Conservation (phyloP, 805 yeast species). For the Teunomyces pallodes region DNA sequence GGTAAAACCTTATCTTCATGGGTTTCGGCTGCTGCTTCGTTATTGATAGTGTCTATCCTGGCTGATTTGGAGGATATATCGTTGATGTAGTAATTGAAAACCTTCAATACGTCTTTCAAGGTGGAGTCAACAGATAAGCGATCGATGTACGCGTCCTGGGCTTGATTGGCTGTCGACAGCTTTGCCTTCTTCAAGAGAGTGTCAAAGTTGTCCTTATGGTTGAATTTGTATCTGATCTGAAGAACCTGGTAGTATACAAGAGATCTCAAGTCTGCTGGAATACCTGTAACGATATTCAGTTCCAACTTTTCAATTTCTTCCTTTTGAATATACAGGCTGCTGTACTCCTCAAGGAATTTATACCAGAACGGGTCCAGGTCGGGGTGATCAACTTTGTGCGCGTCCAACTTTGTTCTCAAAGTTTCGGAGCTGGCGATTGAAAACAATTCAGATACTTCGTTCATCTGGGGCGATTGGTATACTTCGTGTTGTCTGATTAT, state of each 20-base stretch:
- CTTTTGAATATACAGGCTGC: constrained; percentile 9
- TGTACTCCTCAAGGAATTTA: constrained; percentile 14
- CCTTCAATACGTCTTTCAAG: constrained; percentile 25
- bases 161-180: constrained; percentile 5
- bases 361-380: constrained; percentile 17
- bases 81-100: constrained; percentile 30
- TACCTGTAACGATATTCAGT: constrained; percentile 22
- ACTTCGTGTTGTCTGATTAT: constrained; percentile 24
- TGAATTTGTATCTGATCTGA: constrained; percentile 28
- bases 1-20: constrained; percentile 10
- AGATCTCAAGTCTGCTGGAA: constrained; percentile 29
- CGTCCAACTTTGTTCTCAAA: constrained; percentile 1
- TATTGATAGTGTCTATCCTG: constrained; percentile 12
- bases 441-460: constrained; percentile 27
- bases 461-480: constrained; percentile 22
- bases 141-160: constrained; percentile 15
- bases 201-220: constrained; percentile 26
- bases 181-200: constrained; percentile 24
- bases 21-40: constrained; percentile 6
- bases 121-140: constrained; percentile 14
- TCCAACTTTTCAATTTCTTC: constrained; percentile 16
- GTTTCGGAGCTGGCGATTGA: constrained; percentile 5
- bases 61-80: constrained; percentile 16
- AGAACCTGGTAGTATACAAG: constrained; percentile 32
- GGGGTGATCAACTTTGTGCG: constrained; percentile 1